Base-by-base conservation (phyloP, 208 protist genomes). In the Leishmania major region DNA sequence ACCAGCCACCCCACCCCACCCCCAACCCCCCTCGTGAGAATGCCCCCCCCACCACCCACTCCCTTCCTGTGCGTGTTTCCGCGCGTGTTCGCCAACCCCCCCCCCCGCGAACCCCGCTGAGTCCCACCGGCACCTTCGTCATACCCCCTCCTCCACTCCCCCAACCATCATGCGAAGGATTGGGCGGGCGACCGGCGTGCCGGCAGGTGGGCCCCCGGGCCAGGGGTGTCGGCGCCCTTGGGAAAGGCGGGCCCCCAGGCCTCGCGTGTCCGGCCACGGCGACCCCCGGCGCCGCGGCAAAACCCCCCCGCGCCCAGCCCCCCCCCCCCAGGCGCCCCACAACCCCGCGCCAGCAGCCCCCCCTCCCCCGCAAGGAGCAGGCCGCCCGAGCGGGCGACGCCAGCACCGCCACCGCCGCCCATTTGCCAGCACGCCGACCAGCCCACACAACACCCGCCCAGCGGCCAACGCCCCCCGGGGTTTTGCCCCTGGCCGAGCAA, bases 361-460 rank as follows among this genome's bases (percentile, higher is more conserved):
- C 8, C 3, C 49, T 0, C 11, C 49, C 49, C 11, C 78, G 74
- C 59, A 77, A 87, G 87, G 15, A 85, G 25, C 1, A 19, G n/a
- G 78, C 83, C 87, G 40, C 75, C 80, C 15, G 87, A 86, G 53
- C 40, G 84, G 49, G 78, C 77, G 59, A 72, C 84, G 25, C 81
- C 60, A 6, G 77, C 53, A 17, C 85, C 53, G 37, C 76, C 60
- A 13, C 87, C 87, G 17, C 87, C 87, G 51, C 79, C 83, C 13
- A 87, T 57, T 64, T 3, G 83, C 77, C 4, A 87, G 82, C 35
- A 90, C 22, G 75, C 84, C 87, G 47, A 87, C 85, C 64, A 84
- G 73, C 60, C 70, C 55, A 66, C 75, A 84, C 55, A 79, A 87
- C n/a, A 84, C 87, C 82, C 79, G 35, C 83, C 87, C 35, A 90